Evolutionary conservation across 2,329 filamentous ascomycete genomes (phyloP), one percentile per base, ranked within the genome.

Genomic region (Neonectria punicea): DNA sequence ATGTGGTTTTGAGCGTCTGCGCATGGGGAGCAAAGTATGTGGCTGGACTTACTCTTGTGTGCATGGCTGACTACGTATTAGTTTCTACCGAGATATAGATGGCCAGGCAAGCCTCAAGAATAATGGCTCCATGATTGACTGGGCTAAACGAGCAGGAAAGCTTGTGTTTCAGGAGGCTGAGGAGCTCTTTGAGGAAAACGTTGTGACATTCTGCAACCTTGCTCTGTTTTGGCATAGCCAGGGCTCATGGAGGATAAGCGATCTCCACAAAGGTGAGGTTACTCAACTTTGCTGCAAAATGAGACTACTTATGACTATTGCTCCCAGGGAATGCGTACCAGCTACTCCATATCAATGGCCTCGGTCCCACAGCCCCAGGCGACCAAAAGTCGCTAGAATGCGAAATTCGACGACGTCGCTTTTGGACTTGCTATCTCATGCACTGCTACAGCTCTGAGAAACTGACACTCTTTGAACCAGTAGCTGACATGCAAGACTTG

Each of bases 181-280:
- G 30, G 60, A 69, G 0, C 66, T 72, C 0, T 8, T 28, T 0
- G 60, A 72, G 1, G 64, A 72, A 22, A 72, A 68, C 3, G n/a
- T 72, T 0, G 64, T 68, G 1, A 69, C 70, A 0, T 70, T 68
- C 3, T 69, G 49, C 22, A 72, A 69, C 4, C 47, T 72, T 14
- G 55, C 70, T 3, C 28, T 72, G 0, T 72, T 72, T 4, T 72
- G 70, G 70, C 63, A 72, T 9, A 72, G 70, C 2, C 66, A 72
- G 4, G 70, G 70, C 0, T 70, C 68, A 3, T 72, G 70, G 70
- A 59, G 62, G 1, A 66, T 66, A 14, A 70, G 70, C 2, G 64
- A 72, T 20, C 53, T 72, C 0, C 62, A 72, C n/a, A 72, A 69
- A 36, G 70, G 25, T 25, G 25, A 25, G 25, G 25, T 25, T 25